Base-by-base conservation (phyloP, 169 alveolate species). In the Plasmodium coatneyi region DNA sequence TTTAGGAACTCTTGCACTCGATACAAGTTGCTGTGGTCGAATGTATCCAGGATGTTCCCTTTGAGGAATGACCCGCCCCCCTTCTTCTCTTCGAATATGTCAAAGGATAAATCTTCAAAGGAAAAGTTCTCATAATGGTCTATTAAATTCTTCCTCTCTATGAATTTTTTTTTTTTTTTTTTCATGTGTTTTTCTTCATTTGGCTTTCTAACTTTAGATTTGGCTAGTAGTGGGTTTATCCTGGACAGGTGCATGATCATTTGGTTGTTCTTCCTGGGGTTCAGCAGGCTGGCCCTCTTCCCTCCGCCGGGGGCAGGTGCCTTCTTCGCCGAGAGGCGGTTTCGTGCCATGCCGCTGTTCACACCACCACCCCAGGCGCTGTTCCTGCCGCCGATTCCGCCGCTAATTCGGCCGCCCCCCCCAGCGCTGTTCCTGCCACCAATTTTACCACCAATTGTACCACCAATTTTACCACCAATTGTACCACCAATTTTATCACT, bases 141-240 rank as follows among this genome's bases (percentile, higher is more conserved):
- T 78, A 87, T 87, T 87, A 56, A 39, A 56, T 54, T 87, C 56
- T 87, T 87, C 39, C 93, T 78, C 70, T 41, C 87, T 76, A 79
- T 87, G 71, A 41, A 87, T 79, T 36, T 87, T 80, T 39, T 79
- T 87, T 87, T 87, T 54, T 41, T 87, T 79, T 87, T 87, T 78
- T 56, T 87, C 87, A 87, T 56, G 28, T 87, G 93, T 41, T 87
- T 87, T 56, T 87, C 93, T 87, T 87, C 93, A 78, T 87, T 79
- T 34, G 93, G 93, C 28, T 87, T 87, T 60, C 93, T 87, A 5
- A 87, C 81, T 60, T 87, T 87, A 19, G 36, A 19, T 54, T 87
- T 87, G 0, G 93, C 93, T 78, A 79, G 32, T 25, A 79, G 46
- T 78, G 93, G 93, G 81, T 87, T 87, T n/a, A 87, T 87, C 46